Conservation (phyloP, 441 rosid genomes). For the Pelargonium hybrid region DNA sequence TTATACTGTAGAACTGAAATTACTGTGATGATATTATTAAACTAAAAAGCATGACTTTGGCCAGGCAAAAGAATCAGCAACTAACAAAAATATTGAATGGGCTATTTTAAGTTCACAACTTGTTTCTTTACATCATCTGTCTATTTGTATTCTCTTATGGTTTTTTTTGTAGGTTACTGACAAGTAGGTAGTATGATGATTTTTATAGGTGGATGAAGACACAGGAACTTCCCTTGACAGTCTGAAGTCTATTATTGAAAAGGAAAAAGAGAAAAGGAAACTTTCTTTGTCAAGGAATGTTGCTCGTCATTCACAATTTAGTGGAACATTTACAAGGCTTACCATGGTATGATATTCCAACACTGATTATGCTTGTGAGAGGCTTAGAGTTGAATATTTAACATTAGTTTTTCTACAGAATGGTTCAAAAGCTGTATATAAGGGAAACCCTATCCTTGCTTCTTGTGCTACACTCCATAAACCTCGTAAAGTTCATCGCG, state of each 20-base stretch:
- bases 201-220: conserved; percentile 37
- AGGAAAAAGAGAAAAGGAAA: conserved; percentile 59
- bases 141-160: background rate
- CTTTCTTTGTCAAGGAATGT: conserved; percentile 38
- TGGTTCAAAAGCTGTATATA: conserved; percentile 69
- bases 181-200: background rate
- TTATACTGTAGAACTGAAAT: background rate
- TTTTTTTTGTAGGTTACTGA: conserved; percentile 2
- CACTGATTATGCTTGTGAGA: conserved; percentile 10
- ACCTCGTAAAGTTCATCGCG: conserved; percentile 40
- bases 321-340: conserved; percentile 78
- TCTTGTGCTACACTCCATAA: conserved; percentile 33
- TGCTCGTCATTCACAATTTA: conserved; percentile 66
- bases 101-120: background rate
- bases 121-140: background rate
- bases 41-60: background rate
- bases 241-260: conserved; percentile 70
- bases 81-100: background rate
- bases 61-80: background rate
- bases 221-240: conserved; percentile 41
- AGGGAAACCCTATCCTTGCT: conserved; percentile 50
- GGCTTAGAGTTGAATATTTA: conserved; percentile 8
- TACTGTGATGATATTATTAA: background rate
- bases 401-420: conserved; percentile 36
- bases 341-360: conserved; percentile 49